Evolutionary conservation across 805 yeast genomes (phyloP), one percentile per base, ranked within the genome.

Genomic region (Candida cerambycidarum): DNA sequence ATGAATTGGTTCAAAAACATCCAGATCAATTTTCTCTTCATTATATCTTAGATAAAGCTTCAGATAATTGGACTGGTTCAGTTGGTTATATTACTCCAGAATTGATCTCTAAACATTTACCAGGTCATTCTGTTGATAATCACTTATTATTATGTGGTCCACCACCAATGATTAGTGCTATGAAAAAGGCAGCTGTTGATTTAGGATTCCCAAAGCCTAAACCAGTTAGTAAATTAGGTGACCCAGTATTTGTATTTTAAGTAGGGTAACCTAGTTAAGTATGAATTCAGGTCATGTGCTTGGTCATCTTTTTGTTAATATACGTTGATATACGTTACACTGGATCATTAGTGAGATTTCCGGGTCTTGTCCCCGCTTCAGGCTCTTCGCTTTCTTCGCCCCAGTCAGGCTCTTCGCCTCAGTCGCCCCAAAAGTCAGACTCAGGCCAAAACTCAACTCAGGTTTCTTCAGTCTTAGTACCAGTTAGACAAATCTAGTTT

Each of bases 111-210:
- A 68, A 72, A 40, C 71, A 76, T 56, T 73, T 85, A 55, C 90
- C 95, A 34, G 70, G 73, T 42, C 71, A 88, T 21, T 57, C 80
- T 31, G 71, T 66, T 31, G 82, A 80, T 52, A 69, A 79, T 46
- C 85, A 85, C 71, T 72, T 92, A 53, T 78, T 92, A 58, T 66
- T 90, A 43, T 90, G 97, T 69, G 98, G 97, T 34, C 97, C 97
- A 37, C 95, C 95, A 47, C 89, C 92, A 48, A 86, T 90, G 96
- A 81, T 84, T 35, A 76, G 86, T 46, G 84, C 90, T 46, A 76
- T 87, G 62, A 90, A 89, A 73, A 87, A 80, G 69, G 85, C 83
- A 43, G 87, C 92, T 32, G 69, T 67, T 38, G 76, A 76, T 18
- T 73, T 89, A 53, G 97, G 96, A 12, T 90, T 66, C 65, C 76